A percentile compares a stretch with the other conserved stretches of the same genome.
These are phyloP conservation scores for Arabis hirsuta DNA, from an alignment of 345 rosid species.

Conservation along the genomic window DNA sequence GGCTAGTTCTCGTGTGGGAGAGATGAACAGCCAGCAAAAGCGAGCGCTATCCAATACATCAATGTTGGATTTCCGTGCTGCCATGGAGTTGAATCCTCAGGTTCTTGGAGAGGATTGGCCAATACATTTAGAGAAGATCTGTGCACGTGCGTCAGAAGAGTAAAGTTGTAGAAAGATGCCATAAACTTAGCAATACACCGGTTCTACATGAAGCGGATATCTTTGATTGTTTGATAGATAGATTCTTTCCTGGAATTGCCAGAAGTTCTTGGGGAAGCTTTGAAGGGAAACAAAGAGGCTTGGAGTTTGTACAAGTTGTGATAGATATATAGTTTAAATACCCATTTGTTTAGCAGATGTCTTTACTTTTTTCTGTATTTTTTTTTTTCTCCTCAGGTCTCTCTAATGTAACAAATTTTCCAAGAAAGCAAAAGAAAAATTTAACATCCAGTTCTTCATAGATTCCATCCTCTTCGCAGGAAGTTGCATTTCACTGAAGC, in stretches of 20 bases:
- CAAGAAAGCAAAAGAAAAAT: constrained; percentile 29
- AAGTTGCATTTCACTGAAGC: background rate
- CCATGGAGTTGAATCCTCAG: constrained; percentile 73
- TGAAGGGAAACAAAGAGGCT: constrained; percentile 25
- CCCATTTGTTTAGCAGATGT: constrained; percentile 41
- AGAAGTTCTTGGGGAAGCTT: constrained; percentile 37
- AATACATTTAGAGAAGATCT: constrained; percentile 67
- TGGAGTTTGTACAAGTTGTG: constrained; percentile 35
- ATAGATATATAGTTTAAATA: constrained; percentile 31
- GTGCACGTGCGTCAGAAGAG: constrained; percentile 49
- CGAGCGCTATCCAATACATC: constrained; percentile 47
- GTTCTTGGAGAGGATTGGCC: constrained; percentile 82
- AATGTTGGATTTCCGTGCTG: constrained; percentile 60
- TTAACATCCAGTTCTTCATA: constrained; percentile 3
- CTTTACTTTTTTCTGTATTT: constrained; percentile 14
- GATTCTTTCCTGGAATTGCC: constrained; percentile 35
- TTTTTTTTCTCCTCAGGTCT: background rate
- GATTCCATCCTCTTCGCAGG: background rate
- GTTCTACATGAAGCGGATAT: constrained; percentile 26
- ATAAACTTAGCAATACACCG: constrained; percentile 6
- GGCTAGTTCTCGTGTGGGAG: constrained; percentile 51
- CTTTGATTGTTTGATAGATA: constrained; percentile 26
- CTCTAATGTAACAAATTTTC: constrained; percentile 43
- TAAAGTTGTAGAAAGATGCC: constrained; percentile 33
- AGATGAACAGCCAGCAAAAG: constrained; percentile 28